A percentile compares a stretch with the other conserved stretches of the same genome.
These are phyloP conservation scores for Fusarium mundagurra DNA, from an alignment of 2,329 filamentous ascomycete genomes.

Conservation along the genomic window DNA sequence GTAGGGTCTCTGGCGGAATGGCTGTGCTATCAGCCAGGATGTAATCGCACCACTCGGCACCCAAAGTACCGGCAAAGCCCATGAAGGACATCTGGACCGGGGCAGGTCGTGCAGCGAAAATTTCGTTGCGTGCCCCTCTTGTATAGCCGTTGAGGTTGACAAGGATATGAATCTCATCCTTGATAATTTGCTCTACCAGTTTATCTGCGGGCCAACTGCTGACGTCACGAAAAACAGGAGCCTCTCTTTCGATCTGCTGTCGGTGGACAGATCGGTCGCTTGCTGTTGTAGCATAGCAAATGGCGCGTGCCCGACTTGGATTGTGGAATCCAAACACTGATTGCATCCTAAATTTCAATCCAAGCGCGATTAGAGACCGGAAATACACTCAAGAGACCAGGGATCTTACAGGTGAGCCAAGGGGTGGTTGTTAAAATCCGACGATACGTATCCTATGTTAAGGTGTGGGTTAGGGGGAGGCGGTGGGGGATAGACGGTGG, in stretches of 20 bases:
- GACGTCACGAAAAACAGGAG: constrained; percentile 89
- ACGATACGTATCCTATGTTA: constrained; percentile 96
- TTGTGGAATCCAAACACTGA: constrained; percentile 96
- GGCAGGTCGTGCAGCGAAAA: constrained; percentile 93
- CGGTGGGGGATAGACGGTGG: constrained; percentile 84
- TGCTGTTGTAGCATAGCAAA: constrained; percentile 94
- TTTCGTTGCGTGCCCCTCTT: constrained; percentile 93
- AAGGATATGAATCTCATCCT: constrained; percentile 91
- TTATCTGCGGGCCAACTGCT: constrained; percentile 87
- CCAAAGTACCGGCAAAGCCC: constrained; percentile 96
- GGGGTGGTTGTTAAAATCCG: constrained; percentile 98
- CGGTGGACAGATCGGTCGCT: constrained; percentile 92
- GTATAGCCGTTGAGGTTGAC: constrained; percentile 99
- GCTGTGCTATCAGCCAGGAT: constrained; percentile 90
- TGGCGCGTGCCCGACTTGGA: constrained; percentile 76
- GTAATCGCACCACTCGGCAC: constrained; percentile 99
- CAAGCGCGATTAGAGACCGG: constrained; percentile 3
- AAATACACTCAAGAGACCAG: neutral
- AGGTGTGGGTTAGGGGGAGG: constrained; percentile 81
- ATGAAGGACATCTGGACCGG: constrained; percentile 99
- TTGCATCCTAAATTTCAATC: constrained; percentile 74
- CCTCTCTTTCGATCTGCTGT: constrained; percentile 90
- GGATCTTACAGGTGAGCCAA: constrained; percentile 80
- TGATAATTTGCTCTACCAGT: constrained; percentile 85
- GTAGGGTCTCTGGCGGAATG: constrained; percentile 82